Evolutionary conservation across 441 rosid species (phyloP).

Genomic region (Aquilaria agallochum): DNA sequence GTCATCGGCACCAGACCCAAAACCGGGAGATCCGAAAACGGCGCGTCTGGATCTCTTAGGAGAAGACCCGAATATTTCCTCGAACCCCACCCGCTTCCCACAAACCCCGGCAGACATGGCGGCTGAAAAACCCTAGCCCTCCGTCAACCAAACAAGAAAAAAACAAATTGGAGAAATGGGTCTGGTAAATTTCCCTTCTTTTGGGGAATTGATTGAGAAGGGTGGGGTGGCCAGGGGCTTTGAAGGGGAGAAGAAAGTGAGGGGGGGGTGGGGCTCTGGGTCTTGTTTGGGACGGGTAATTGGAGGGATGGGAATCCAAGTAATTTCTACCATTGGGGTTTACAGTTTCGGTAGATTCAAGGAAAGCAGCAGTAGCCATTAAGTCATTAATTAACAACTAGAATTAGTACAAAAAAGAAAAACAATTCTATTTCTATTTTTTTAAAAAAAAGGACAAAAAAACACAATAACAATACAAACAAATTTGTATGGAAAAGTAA

Average conservation of each 20-base stretch:
- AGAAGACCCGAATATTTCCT: conserved; percentile 42
- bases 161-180: background rate
- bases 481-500: too few relatives aligned
- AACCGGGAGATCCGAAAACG: conserved; percentile 36
- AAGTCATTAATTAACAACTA: too few relatives aligned
- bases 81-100: conserved; percentile 50
- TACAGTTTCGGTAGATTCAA: conserved; percentile 17
- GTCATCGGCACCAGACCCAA: conserved; percentile 39
- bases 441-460: too few relatives aligned
- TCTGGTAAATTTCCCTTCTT: background rate
- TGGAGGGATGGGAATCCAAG: conserved; percentile 11
- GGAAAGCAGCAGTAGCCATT: conserved; percentile 5
- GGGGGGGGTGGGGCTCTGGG: conserved; percentile 11
- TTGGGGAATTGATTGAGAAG: background rate
- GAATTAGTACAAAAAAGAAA: too few relatives aligned
- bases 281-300: conserved; percentile 4
- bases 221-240: background rate
- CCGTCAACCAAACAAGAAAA: background rate
- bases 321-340: conserved; percentile 13
- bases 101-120: conserved; percentile 52
- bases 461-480: too few relatives aligned
- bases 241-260: conserved; percentile 4
- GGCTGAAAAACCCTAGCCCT: conserved; percentile 20
- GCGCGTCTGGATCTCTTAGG: conserved; percentile 47
- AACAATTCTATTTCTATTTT: too few relatives aligned